Evolutionary conservation across 306 rosid genomes (phyloP), one percentile per base, ranked within the genome.

Genomic region (Clitoria ternatea): DNA sequence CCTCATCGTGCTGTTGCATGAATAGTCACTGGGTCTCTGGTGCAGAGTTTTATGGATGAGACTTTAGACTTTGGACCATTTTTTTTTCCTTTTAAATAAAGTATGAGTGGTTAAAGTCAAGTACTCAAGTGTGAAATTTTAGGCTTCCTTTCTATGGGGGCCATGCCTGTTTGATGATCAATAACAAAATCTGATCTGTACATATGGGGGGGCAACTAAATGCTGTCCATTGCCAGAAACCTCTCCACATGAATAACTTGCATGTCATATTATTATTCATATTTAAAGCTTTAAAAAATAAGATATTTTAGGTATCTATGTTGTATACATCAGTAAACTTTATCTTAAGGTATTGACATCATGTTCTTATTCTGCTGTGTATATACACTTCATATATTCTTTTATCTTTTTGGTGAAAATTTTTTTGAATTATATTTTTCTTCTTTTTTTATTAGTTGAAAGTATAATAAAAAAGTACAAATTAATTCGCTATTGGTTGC

Each of bases 41-140:
- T 61, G 32, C 40, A 42, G 20, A 9, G 33, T 48, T 48, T 24
- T 56, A 52, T 24, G 59, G 30, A 60, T 65, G 7, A 29, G 49
- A 57, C 53, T 66, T 67, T 70, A 29, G 49, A 57, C 53, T 66
- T 67, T 70, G 81, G 79, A 70, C 80, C 83, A 74, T 82, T 65
- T 76, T 55, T 44, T 19, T 35, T 15, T 20, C 6, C 15, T 5
- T 4, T 66, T 17, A 2, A 43, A 42, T 49, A 44, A 61, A 15
- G 17, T 3, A 20, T 13, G 14, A 33, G 39, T 27, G 22, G 15
- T 74, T 17, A 62, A 74, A 35, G 66, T 49, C 71, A 61, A 77
- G 70, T 65, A 11, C 45, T 4, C 68, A 2, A 44, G 68, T 59
- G 70, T 78, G 52, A 54, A 43, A 14, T 61, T 74, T 80, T 4